Conservation (phyloP, 75 land plant genomes). For the Isoetes taiwanensis region DNA sequence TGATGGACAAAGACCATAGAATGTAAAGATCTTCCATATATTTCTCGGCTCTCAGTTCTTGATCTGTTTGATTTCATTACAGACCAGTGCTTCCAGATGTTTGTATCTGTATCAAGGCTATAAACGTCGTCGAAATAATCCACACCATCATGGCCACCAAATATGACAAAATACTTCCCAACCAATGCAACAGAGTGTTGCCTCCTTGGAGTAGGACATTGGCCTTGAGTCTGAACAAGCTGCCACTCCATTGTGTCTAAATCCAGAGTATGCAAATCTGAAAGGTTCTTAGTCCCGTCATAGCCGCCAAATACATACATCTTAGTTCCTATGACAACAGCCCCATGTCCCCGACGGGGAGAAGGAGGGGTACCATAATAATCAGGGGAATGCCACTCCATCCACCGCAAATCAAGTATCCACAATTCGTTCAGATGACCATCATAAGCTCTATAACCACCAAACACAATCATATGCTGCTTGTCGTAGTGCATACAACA, state of each 20-base stretch:
- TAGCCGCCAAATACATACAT: constrained; percentile 32
- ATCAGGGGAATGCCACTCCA: constrained; percentile 27
- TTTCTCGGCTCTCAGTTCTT: not conserved
- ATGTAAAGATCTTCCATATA: constrained; percentile 26
- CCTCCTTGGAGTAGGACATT: constrained; percentile 18
- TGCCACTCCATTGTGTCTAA: constrained; percentile 20
- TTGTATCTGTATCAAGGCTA: constrained; percentile 16
- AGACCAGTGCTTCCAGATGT: constrained; percentile 4
- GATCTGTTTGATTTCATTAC: constrained; percentile 3
- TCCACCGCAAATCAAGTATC: constrained; percentile 22
- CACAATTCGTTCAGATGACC: constrained; percentile 30
- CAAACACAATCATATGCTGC: constrained; percentile 24
- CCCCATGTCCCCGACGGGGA: constrained; percentile 27
- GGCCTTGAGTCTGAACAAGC: constrained; percentile 11
- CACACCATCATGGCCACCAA: constrained; percentile 23
- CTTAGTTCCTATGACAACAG: constrained; percentile 15
- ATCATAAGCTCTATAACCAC: constrained; percentile 19
- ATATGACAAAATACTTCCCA: constrained; percentile 22
- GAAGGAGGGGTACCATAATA: constrained; percentile 23
- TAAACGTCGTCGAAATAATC: constrained; percentile 20
- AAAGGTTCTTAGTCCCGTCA: constrained; percentile 15
- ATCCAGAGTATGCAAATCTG: constrained; percentile 18
- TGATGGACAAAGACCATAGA: constrained; percentile 14
- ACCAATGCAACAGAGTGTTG: constrained; percentile 24
- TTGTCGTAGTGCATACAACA: constrained; percentile 17